These are phyloP conservation scores for Globisporangium rhizosaccharum DNA, from an alignment of 352 stramenopile species.

Conservation along the genomic window DNA sequence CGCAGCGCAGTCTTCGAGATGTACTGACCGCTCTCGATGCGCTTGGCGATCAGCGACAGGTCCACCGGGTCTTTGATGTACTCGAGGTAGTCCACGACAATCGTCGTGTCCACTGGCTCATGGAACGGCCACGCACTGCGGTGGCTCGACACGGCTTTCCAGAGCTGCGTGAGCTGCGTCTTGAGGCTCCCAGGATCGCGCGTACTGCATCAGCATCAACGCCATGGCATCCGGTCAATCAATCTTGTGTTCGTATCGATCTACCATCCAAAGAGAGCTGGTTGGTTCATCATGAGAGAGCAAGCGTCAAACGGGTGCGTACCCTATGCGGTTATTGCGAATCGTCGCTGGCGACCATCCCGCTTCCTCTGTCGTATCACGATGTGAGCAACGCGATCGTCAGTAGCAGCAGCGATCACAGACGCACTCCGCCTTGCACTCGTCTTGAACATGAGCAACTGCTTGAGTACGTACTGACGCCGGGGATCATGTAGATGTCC, in stretches of 20 bases:
- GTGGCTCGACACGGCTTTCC: slow-evolving; percentile 91
- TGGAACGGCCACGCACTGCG: slow-evolving; percentile 97
- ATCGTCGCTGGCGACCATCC: slow-evolving; percentile 83
- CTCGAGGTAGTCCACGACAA: slow-evolving; percentile 96
- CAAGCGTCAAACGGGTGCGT: slow-evolving; percentile 5
- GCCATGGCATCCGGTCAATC: too few species aligned
- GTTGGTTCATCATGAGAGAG: not conserved
- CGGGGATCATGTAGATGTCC: slow-evolving; percentile 85
- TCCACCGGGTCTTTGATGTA: slow-evolving; percentile 96
- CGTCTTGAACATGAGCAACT: not conserved
- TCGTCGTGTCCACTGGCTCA: slow-evolving; percentile 93
- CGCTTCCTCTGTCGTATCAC: slow-evolving; percentile 58
- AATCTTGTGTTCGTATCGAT: not conserved
- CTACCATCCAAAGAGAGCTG: not conserved
- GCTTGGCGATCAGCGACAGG: slow-evolving; percentile 76
- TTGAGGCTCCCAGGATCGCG: slow-evolving; percentile 80
- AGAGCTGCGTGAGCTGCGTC: slow-evolving; percentile 80
- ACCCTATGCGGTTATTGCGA: slow-evolving; percentile 83
- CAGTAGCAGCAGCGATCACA: not conserved
- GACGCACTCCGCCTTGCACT: not conserved
- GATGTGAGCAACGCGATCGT: slow-evolving; percentile 3
- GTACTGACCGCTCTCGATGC: slow-evolving; percentile 86
- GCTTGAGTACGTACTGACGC: slow-evolving; percentile 62
- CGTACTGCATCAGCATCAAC: slow-evolving; percentile 23
- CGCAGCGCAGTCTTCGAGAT: slow-evolving; percentile 89